phyloP scores from a whole-genome alignment of 441 rosid species.

The Adansonia madagascariensis region DNA sequence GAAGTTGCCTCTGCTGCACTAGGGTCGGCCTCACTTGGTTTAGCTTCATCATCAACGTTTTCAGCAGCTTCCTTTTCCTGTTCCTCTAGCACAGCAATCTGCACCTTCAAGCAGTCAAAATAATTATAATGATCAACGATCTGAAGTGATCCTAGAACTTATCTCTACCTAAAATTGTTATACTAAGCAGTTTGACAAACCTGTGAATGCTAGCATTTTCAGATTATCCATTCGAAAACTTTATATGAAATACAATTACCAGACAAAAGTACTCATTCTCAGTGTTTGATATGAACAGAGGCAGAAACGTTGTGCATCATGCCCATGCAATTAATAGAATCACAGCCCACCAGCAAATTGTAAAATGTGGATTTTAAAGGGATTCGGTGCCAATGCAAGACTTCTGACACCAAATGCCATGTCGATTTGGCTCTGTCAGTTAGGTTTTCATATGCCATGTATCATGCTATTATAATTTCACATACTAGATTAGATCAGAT shows the following conservation, averaged over 20 bases:
- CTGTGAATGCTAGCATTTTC: background rate
- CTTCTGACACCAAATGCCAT: background rate
- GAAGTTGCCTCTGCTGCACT: constrained; percentile 42
- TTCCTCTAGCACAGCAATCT: constrained; percentile 81
- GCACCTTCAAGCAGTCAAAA: constrained; percentile 38
- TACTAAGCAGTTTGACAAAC: background rate
- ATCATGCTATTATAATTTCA: background rate
- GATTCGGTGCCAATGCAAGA: background rate
- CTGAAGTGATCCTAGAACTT: background rate
- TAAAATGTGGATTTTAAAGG: background rate
- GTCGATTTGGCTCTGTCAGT: background rate
- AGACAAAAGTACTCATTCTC: background rate
- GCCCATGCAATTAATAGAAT: background rate
- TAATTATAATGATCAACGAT: constrained; percentile 2
- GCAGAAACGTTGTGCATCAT: background rate
- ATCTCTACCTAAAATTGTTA: background rate
- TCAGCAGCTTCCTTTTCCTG: constrained; percentile 57
- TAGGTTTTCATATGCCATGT: background rate
- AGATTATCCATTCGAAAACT: background rate
- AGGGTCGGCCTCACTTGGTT: constrained; percentile 44
- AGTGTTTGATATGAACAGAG: constrained; percentile 10
- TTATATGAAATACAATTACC: background rate
- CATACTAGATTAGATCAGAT: constrained; percentile 15
- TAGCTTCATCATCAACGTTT: constrained; percentile 58
- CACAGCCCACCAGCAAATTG: constrained; percentile 1